Conservation (phyloP, 495 filamentous ascomycete genomes). For the Aspergillus campestris region DNA sequence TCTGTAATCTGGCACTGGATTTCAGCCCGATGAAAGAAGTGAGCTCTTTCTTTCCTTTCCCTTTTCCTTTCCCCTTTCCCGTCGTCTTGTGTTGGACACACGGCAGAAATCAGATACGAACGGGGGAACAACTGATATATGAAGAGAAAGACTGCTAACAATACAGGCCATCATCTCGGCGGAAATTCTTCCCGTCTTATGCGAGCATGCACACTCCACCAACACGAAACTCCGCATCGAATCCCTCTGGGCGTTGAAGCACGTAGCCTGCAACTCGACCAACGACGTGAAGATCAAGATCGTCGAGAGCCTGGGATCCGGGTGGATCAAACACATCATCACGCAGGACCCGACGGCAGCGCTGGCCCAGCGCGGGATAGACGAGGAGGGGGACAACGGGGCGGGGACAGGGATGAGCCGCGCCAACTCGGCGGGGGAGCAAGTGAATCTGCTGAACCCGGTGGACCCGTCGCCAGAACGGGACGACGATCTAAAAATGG, state of each 20-base stretch:
- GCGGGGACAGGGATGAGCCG: conserved; percentile 45
- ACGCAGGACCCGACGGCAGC: conserved; percentile 35
- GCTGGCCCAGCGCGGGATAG: conserved; percentile 23
- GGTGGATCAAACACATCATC: conserved; percentile 74
- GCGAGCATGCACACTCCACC: conserved; percentile 72
- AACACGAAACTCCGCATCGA: conserved; percentile 66
- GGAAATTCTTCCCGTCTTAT: conserved; percentile 70
- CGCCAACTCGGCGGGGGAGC: conserved; percentile 58
- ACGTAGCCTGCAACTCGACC: conserved; percentile 60
- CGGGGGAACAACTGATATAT: too few species aligned
- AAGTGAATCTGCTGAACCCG: conserved; percentile 58
- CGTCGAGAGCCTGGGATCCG: conserved; percentile 65
- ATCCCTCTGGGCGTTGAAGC: conserved; percentile 88
- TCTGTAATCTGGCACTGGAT: conserved; percentile 77
- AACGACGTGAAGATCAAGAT: conserved; percentile 65
- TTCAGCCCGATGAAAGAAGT: conserved; percentile 88
- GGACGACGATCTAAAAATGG: conserved; percentile 61
- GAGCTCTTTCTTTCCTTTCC: conserved; percentile 18
- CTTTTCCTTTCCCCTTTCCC: too few species aligned
- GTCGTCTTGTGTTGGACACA: too few species aligned
- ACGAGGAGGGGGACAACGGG: conserved; percentile 30
- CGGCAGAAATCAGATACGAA: too few species aligned
- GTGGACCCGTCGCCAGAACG: conserved; percentile 45
- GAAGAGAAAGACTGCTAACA: conserved; percentile 10
- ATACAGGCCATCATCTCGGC: conserved; percentile 60